phyloP scores from a whole-genome alignment of 1,139 yeast species.

The Yamadazyma spencermartinsiae region DNA sequence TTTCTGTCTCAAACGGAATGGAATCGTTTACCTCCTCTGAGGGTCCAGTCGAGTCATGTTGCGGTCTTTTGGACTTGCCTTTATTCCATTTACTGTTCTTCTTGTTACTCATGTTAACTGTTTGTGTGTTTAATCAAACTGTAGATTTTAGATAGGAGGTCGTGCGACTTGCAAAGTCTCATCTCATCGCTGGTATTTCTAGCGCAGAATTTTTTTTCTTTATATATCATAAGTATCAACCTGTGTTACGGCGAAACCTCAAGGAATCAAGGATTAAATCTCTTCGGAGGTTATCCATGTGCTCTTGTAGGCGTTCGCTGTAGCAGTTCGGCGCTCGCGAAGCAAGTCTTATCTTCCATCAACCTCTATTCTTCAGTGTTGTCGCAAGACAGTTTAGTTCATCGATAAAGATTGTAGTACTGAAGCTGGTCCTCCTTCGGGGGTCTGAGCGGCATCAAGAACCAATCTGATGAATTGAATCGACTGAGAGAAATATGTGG shows the following conservation, averaged over 20 bases:
- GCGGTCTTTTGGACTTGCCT: too few species aligned
- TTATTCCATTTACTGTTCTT: conserved; percentile 1
- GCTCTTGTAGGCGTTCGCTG: conserved; percentile 39
- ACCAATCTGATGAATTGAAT: conserved; percentile 1
- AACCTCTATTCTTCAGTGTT: neutral
- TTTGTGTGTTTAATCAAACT: neutral
- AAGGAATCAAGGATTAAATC: conserved; percentile 28
- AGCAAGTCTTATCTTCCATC: conserved; percentile 42
- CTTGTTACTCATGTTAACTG: conserved; percentile 1
- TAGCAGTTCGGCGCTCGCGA: conserved; percentile 74
- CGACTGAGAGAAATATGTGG: neutral
- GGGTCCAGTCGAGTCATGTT: neutral
- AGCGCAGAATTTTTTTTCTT: conserved; percentile 8
- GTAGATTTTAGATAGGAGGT: too few species aligned
- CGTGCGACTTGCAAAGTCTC: too few species aligned
- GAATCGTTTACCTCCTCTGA: conserved; percentile 20
- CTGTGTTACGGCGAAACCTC: conserved; percentile 53
- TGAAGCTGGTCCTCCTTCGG: conserved; percentile 42
- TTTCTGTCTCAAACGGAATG: conserved; percentile 33
- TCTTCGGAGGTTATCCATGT: conserved; percentile 28
- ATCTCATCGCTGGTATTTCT: neutral
- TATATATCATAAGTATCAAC: conserved; percentile 31
- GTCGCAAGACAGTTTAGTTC: conserved; percentile 4
- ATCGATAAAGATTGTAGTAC: conserved; percentile 27
- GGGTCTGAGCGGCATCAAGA: conserved; percentile 3